Base-by-base conservation (phyloP, 2,329 filamentous ascomycete species). In the Pseudogymnoascus verrucosus region DNA sequence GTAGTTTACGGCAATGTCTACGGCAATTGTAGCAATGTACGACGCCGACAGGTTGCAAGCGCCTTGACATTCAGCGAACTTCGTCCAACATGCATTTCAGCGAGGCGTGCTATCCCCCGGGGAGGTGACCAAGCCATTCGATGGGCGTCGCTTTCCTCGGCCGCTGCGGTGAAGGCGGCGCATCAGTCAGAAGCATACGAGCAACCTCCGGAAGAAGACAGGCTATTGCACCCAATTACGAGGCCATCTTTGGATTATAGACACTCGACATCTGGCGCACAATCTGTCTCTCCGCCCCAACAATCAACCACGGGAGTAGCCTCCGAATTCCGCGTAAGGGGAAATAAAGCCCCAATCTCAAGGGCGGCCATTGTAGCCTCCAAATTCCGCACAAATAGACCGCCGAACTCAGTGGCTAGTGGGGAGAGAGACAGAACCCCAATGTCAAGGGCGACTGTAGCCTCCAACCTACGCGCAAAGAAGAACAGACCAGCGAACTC, bases 1-100 rank as follows among this genome's bases (percentile, higher is more conserved):
- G 63, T 67, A 62, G 67, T 63, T 65, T 62, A 66, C 63, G 71
- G 65, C 65, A 72, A 63, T 54, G 47, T 54, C 47, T 36, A 36
- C 23, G 31, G 57, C 57, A 36, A 60, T 40, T 36, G 31, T 60
- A 37, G 19, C 57, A 60, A 36, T 60, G 31, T 60, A 40, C 57
- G 57, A 60, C 31, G 57, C 37, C 37, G 31, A 40, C 31, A 37
- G 8, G 57, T 40, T 60, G 31, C 57, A 40, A 21, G n/a, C 31
- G 31, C 57, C 57, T 37, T 40, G 57, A 54, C 57, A 40, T 37
- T 26, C 5, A 3, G 57, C 31, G 31, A 21, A 11, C 21, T 37
- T 40, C 28, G 57, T 6, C 28, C 28, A n/a, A 3, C n/a, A 36
- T 60, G 57, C 21, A 11, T 34, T 40, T 39, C 31, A 26, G 7